A percentile compares a stretch with the other conserved stretches of the same genome.
These are phyloP conservation scores for Ophiognomonia clavigignenti-juglandacearum DNA, from an alignment of 2,329 filamentous ascomycete genomes.

Conservation along the genomic window DNA sequence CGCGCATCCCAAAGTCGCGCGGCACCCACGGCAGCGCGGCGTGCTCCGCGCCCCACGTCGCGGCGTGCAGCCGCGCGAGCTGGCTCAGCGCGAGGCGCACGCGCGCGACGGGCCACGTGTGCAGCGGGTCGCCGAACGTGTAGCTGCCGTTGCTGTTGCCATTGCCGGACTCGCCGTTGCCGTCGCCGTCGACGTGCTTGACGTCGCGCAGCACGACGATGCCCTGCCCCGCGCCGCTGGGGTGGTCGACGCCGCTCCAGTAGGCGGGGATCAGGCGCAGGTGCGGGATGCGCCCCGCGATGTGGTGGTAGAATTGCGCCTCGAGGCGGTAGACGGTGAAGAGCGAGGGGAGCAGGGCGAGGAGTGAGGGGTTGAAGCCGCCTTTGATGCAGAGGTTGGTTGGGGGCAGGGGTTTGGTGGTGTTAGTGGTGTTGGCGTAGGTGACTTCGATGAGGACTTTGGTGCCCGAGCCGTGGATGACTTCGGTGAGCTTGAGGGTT, in stretches of 20 bases:
- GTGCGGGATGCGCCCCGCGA: conserved; percentile 19
- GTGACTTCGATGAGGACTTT: conserved; percentile 21
- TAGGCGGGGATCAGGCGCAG: conserved; percentile 11
- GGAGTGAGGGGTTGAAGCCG: conserved; percentile 28
- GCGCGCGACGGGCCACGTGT: conserved; percentile 4
- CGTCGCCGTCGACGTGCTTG: conserved; percentile 1
- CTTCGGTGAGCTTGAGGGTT: conserved; percentile 10
- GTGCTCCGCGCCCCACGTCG: conserved; percentile 30
- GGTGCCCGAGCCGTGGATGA: conserved; percentile 19
- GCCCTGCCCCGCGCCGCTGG: conserved; percentile 9
- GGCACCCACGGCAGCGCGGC: conserved; percentile 24
- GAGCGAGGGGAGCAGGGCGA: conserved; percentile 5
- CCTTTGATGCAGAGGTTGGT: conserved; percentile 32
- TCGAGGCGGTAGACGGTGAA: conserved; percentile 11
- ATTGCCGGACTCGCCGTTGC: too few relatives aligned
- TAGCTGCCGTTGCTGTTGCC: too few relatives aligned
- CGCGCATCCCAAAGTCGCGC: conserved; percentile 25
- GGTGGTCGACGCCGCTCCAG: conserved; percentile 7
- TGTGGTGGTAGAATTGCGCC: conserved; percentile 13
- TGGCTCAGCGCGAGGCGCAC: conserved; percentile 28
- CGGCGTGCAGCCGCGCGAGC: conserved; percentile 34
- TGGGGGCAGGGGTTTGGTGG: too few relatives aligned
- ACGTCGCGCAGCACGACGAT: conserved; percentile 10
- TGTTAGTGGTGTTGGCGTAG: conserved; percentile 17
- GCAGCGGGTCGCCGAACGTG: conserved; percentile 15